Evolutionary conservation across 257 asterid genomes (phyloP).

Genomic region (Forsythia viridissima): DNA sequence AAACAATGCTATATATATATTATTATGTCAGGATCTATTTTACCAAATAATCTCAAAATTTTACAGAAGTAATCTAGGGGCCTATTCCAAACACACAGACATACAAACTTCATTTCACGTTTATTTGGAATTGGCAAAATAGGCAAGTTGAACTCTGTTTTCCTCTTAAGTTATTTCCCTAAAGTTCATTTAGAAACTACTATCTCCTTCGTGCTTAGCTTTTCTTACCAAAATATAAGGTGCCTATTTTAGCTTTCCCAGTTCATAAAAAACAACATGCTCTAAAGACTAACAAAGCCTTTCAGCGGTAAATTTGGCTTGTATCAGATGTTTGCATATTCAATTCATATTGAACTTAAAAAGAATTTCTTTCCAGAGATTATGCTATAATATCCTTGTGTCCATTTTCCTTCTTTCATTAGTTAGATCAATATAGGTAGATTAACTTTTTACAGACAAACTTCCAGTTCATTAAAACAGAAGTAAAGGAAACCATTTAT

Average conservation of each 20-base stretch:
- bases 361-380: background rate
- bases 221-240: background rate
- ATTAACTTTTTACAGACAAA: background rate
- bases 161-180: background rate
- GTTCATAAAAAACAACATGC: background rate
- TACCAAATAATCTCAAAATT: conserved; percentile 3
- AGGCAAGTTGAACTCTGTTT: background rate
- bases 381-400: background rate
- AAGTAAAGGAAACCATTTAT: background rate
- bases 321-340: background rate
- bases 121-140: conserved; percentile 4
- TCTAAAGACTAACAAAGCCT: background rate
- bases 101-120: background rate
- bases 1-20: background rate
- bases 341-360: background rate
- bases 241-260: background rate
- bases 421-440: background rate
- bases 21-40: background rate
- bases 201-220: background rate
- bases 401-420: background rate
- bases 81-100: conserved; percentile 15
- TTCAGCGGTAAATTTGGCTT: background rate
- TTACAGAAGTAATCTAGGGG: background rate
- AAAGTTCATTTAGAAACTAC: background rate
- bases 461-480: background rate